Conservation (phyloP, 495 filamentous ascomycete genomes). For the Acidomyces sp. region DNA sequence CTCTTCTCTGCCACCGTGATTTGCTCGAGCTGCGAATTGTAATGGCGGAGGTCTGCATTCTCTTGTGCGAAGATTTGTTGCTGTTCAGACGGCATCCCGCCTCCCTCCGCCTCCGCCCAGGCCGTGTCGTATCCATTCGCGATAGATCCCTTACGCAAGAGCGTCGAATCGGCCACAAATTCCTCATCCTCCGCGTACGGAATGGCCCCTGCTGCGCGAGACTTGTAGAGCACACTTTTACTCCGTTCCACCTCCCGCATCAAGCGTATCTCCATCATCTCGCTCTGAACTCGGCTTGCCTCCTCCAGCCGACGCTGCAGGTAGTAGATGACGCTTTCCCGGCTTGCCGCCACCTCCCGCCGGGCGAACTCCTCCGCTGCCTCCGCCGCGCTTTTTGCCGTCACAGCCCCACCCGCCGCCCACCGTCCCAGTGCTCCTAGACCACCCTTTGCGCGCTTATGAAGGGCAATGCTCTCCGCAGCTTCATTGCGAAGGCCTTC, state of each 20-base stretch:
- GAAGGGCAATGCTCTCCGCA: slow-evolving; percentile 47
- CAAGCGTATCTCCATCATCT: slow-evolving; percentile 83
- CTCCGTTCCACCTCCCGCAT: slow-evolving; percentile 76
- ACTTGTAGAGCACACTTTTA: slow-evolving; percentile 69
- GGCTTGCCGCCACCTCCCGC: slow-evolving; percentile 44
- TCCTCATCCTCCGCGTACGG: slow-evolving; percentile 13
- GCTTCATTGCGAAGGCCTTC: slow-evolving; percentile 72
- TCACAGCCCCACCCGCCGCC: slow-evolving; percentile 44
- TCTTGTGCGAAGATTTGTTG: slow-evolving; percentile 86
- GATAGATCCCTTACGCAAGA: slow-evolving; percentile 2
- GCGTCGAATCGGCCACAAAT: slow-evolving; percentile 5
- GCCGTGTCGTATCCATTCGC: slow-evolving; percentile 1
- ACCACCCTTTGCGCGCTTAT: slow-evolving; percentile 45
- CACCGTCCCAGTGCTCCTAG: slow-evolving; percentile 53
- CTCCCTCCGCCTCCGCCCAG: neutral
- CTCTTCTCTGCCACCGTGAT: slow-evolving; percentile 87
- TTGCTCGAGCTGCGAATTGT: slow-evolving; percentile 82
- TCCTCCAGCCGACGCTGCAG: slow-evolving; percentile 57
- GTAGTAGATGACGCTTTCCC: slow-evolving; percentile 76
- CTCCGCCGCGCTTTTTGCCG: slow-evolving; percentile 48
- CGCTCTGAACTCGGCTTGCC: slow-evolving; percentile 60
- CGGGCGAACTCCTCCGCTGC: slow-evolving; percentile 53
- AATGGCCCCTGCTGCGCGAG: slow-evolving; percentile 7
- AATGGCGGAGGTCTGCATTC: slow-evolving; percentile 77
- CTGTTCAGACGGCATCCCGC: slow-evolving; percentile 49